These are phyloP conservation scores for Agrocybe praecox DNA, from an alignment of 768 basidiomycete species.

Conservation along the genomic window DNA sequence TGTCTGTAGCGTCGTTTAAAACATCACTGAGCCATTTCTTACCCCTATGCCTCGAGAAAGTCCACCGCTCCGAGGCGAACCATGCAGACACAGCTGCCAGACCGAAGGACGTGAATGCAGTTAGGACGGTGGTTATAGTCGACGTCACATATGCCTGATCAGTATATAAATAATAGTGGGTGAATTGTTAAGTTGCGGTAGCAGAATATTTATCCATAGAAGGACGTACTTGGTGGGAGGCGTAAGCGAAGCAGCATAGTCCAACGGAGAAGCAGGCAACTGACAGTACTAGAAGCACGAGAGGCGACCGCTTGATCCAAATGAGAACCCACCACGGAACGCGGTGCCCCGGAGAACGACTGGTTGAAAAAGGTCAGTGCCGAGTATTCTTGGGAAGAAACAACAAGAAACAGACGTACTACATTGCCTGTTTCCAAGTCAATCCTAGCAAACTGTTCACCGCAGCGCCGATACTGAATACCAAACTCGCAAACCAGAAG, in stretches of 20 bases:
- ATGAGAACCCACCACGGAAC: slow-evolving; percentile 85
- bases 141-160: slow-evolving; percentile 59
- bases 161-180: background rate
- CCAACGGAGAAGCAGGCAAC: slow-evolving; percentile 84
- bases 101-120: slow-evolving; percentile 72
- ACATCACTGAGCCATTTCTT: slow-evolving; percentile 73
- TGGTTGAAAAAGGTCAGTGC: slow-evolving; percentile 25
- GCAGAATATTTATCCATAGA: background rate
- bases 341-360: slow-evolving; percentile 74
- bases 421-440: slow-evolving; percentile 84
- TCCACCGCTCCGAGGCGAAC: slow-evolving; percentile 73
- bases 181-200: background rate
- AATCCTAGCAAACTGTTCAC: slow-evolving; percentile 78
- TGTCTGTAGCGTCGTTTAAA: slow-evolving; percentile 44
- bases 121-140: slow-evolving; percentile 76
- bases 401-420: slow-evolving; percentile 51
- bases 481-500: slow-evolving; percentile 76
- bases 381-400: background rate
- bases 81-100: slow-evolving; percentile 71
- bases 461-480: slow-evolving; percentile 77
- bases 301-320: slow-evolving; percentile 84
- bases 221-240: slow-evolving; percentile 61
- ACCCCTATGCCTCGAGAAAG: slow-evolving; percentile 63
- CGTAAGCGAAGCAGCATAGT: slow-evolving; percentile 75
- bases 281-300: slow-evolving; percentile 83